Evolutionary conservation across 2,329 filamentous ascomycete species (phyloP).

Genomic region (Fusarium dimerum): DNA sequence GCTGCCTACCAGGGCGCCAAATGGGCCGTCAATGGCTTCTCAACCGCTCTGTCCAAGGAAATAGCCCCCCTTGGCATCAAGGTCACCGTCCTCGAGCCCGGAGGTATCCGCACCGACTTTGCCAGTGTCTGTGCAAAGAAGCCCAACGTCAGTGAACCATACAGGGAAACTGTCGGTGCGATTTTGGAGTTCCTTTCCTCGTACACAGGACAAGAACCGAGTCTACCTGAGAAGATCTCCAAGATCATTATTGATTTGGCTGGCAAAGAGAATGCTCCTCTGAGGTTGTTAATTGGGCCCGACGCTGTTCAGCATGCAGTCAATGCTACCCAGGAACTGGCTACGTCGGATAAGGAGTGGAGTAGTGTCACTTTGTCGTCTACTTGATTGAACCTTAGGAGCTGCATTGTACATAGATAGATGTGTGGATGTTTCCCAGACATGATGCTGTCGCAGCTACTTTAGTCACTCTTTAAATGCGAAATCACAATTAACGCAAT

Average conservation of each 20-base stretch:
- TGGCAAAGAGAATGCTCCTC: constrained; percentile 29
- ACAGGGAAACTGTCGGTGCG: constrained; percentile 37
- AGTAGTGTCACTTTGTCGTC: constrained; percentile 5
- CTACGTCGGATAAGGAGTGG: constrained; percentile 36
- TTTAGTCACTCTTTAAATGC: no score
- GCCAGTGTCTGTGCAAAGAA: constrained; percentile 31
- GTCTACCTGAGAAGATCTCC: constrained; percentile 24
- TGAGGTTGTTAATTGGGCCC: constrained; percentile 35
- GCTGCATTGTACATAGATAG: no score
- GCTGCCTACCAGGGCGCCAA: constrained; percentile 41
- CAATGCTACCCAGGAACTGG: constrained; percentile 19
- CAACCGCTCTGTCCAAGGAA: constrained; percentile 38
- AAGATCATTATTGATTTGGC: constrained; percentile 30
- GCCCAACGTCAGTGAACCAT: constrained; percentile 34
- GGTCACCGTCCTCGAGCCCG: constrained; percentile 41
- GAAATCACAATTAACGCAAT: no score
- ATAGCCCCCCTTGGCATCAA: constrained; percentile 39
- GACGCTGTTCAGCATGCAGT: constrained; percentile 28
- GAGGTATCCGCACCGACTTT: constrained; percentile 44
- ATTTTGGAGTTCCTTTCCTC: constrained; percentile 12
- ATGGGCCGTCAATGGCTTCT: constrained; percentile 42
- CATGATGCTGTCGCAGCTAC: no score
- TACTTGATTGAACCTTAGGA: no score
- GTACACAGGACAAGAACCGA: constrained; percentile 10
- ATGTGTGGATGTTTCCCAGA: no score